Base-by-base conservation (phyloP, 768 basidiomycete genomes). In the Agrocybe chaxingu region DNA sequence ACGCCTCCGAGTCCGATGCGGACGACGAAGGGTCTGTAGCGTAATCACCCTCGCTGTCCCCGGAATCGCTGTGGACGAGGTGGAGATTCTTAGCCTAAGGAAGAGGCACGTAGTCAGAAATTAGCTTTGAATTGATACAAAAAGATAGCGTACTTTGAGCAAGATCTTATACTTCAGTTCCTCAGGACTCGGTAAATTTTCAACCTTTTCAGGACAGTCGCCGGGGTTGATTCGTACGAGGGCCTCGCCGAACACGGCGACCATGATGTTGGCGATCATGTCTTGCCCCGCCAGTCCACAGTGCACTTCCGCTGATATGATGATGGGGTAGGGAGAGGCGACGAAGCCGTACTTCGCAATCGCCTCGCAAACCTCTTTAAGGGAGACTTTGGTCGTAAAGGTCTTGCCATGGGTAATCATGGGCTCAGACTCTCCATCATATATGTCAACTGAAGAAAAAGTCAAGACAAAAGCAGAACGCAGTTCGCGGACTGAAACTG, bases 301-400 rank as follows among this genome's bases (percentile, higher is more conserved):
- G 62, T 98, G 96, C 4, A 97, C 81, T 71, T 99, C 97, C n/a
- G 94, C 92, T 3, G 93, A 96, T 47, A 99, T 90, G 70, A 99
- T 91, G 65, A 99, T 80, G 0, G 97, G 97, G 66, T 94, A 98
- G 0, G 93, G 90, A 2, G 93, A 96, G 0, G 90, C 83, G 41
- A 92, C 84, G 62, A 99, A 98, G 1, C 90, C 96, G 61, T 98
- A 98, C 62, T 92, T 92, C 44, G 78, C 77, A 63, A 98, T 92
- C 0, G 92, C 90, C 42, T 82, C 73, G 63, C 92, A 92, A 42
- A 94, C 84, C 53, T 90, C 88, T 12, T 92, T 83, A 1, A 91
- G 75, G 0, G 91, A 72, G 3, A 98, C 84, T 61, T 90, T 92
- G 9, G 87, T 81, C 0, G 95, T 98, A 38, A 98, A 75, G 0